Evolutionary conservation across 2,329 filamentous ascomycete genomes (phyloP).

Genomic region (Leptographium procerum): DNA sequence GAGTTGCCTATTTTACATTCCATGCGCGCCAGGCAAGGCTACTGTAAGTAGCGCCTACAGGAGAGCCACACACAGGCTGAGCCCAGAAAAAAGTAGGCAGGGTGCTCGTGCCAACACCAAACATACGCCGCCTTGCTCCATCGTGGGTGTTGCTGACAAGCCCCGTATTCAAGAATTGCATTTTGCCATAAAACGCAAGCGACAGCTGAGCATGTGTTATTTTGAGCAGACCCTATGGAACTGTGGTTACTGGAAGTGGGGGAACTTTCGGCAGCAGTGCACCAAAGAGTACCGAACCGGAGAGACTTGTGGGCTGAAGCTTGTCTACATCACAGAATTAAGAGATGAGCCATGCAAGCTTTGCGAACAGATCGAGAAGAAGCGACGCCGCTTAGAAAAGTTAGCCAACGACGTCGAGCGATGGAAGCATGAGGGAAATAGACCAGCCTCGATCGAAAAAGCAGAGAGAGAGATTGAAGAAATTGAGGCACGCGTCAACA

Average conservation of each 20-base stretch:
- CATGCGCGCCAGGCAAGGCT: not conserved
- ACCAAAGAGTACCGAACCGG: constrained; percentile 90
- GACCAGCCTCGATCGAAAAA: constrained; percentile 59
- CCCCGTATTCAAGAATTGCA: not conserved
- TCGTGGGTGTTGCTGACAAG: not conserved
- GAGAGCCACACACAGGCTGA: not conserved
- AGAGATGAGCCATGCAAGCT: constrained; percentile 62
- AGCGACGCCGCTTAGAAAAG: constrained; percentile 62
- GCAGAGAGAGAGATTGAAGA: constrained; percentile 58
- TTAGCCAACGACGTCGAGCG: constrained; percentile 64
- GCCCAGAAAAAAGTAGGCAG: not conserved
- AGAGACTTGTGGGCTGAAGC: constrained; percentile 90
- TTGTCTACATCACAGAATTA: constrained; percentile 64
- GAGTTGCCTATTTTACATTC: not conserved
- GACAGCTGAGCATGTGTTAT: constrained; percentile 65
- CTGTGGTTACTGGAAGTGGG: constrained; percentile 93
- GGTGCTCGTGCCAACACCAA: not conserved
- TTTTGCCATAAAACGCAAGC: not conserved
- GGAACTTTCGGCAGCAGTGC: constrained; percentile 85
- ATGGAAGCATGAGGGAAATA: constrained; percentile 67
- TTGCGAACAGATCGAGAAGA: constrained; percentile 83
- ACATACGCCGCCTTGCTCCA: not conserved
- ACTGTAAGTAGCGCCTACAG: not conserved
- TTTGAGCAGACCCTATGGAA: constrained; percentile 79
- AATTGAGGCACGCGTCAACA: constrained; percentile 47